A percentile compares a stretch with the other conserved stretches of the same genome.
Evolutionary conservation across 2,329 filamentous ascomycete species (phyloP).

Genomic region (Aaosphaeria pasadenensis): DNA sequence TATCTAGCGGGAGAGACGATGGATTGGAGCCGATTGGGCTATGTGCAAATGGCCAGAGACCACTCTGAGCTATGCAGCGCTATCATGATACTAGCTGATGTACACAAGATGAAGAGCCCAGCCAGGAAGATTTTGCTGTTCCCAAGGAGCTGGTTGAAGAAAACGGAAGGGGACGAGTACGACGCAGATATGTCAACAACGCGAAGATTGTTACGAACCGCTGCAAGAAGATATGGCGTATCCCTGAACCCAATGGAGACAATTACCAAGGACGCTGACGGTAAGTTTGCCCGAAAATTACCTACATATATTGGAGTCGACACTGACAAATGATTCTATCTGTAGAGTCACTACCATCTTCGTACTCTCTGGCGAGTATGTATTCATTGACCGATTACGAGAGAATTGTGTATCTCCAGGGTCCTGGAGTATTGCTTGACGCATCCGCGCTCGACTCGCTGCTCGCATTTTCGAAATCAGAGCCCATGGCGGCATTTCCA

Average conservation of each 20-base stretch:
- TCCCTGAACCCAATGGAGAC: conserved; percentile 44
- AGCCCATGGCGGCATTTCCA: conserved; percentile 34
- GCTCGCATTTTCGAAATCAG: conserved; percentile 39
- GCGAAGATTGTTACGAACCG: conserved; percentile 42
- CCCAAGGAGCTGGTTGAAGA: conserved; percentile 37
- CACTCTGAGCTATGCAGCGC: conserved; percentile 49
- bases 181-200: conserved; percentile 45
- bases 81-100: conserved; percentile 48
- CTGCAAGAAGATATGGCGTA: conserved; percentile 45
- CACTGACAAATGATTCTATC: neutral
- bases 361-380: conserved; percentile 45
- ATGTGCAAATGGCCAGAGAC: conserved; percentile 46
- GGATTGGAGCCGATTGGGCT: conserved; percentile 46
- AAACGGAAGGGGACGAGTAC: conserved; percentile 32
- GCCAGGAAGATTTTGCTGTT: conserved; percentile 46
- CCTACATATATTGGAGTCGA: neutral
- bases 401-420: conserved; percentile 43
- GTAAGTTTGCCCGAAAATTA: conserved; percentile 9
- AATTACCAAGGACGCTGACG: conserved; percentile 33
- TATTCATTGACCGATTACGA: conserved; percentile 46
- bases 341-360: conserved; percentile 27
- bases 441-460: conserved; percentile 45
- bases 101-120: conserved; percentile 45
- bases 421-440: conserved; percentile 46
- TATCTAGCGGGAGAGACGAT: conserved; percentile 33